Evolutionary conservation across 352 stramenopile genomes (phyloP).

Genomic region (Halophytophthora batemanensis): DNA sequence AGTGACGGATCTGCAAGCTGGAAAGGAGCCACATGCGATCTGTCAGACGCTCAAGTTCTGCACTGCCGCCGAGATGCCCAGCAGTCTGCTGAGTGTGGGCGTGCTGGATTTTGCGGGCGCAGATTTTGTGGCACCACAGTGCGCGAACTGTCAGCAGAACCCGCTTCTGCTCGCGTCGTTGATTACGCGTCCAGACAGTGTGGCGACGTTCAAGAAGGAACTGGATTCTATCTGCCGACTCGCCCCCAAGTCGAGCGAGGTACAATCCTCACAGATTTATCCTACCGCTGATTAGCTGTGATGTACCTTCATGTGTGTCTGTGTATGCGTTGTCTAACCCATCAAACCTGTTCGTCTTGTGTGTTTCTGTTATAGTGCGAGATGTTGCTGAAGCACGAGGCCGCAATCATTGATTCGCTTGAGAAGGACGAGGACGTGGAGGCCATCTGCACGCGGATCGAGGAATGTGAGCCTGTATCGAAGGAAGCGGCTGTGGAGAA

Average conservation of each 20-base stretch:
- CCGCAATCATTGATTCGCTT: conserved; percentile 49
- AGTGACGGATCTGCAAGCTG: conserved; percentile 39
- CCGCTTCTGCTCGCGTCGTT: conserved; percentile 53
- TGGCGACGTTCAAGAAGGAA: conserved; percentile 44
- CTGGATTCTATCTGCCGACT: conserved; percentile 56
- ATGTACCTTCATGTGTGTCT: not conserved
- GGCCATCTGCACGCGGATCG: conserved; percentile 48
- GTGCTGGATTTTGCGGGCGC: conserved; percentile 42
- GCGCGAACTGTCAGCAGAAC: conserved; percentile 57
- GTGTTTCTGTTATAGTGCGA: conserved; percentile 30
- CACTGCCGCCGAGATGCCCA: conserved; percentile 9
- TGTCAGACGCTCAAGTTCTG: conserved; percentile 59
- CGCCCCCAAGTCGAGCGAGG: conserved; percentile 48
- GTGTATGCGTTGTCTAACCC: too few species aligned
- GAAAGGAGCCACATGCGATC: conserved; percentile 60
- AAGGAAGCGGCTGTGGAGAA: conserved; percentile 21
- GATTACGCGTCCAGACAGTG: conserved; percentile 36
- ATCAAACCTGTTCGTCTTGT: conserved; percentile 5
- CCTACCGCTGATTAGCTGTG: not conserved
- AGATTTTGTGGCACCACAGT: conserved; percentile 38
- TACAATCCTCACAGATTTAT: conserved; percentile 6
- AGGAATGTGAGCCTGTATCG: conserved; percentile 25
- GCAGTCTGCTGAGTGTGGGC: conserved; percentile 23
- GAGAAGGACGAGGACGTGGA: conserved; percentile 48
- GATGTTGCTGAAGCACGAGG: conserved; percentile 49